phyloP scores from a whole-genome alignment of 2,329 filamentous ascomycete species.

The Paraphoma chrysanthemicola region DNA sequence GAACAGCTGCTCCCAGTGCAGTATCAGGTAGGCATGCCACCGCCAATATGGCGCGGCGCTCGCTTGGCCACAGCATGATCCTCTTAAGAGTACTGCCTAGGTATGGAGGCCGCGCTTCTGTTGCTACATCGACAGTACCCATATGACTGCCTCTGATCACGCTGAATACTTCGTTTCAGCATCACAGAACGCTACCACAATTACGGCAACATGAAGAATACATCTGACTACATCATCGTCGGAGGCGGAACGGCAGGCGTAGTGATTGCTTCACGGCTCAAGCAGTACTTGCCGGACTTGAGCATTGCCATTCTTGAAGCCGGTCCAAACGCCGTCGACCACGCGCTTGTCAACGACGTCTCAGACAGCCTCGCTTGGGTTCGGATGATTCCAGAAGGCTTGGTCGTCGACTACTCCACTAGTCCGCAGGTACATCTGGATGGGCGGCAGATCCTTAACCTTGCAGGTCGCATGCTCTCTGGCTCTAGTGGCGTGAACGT shows the following conservation, averaged over 20 bases:
- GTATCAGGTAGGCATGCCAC: no score
- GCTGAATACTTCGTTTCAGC: no score
- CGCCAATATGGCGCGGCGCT: no score
- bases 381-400: constrained; percentile 7
- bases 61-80: no score
- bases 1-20: no score
- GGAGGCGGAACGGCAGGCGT: constrained; percentile 35
- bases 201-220: neutral
- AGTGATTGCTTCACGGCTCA: constrained; percentile 26
- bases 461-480: constrained; percentile 21
- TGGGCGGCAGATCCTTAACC: constrained; percentile 14
- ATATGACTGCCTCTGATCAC: no score
- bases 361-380: constrained; percentile 6
- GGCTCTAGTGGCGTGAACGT: constrained; percentile 22
- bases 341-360: constrained; percentile 19
- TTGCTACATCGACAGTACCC: no score
- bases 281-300: constrained; percentile 7
- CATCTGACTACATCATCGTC: constrained; percentile 29
- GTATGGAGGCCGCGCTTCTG: no score
- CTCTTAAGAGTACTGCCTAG: no score
- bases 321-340: constrained; percentile 16
- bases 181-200: neutral
- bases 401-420: constrained; percentile 22
- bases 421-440: constrained; percentile 19
- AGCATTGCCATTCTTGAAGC: constrained; percentile 21